Conservation (phyloP, 345 rosid species). For the Pistacia vera region DNA sequence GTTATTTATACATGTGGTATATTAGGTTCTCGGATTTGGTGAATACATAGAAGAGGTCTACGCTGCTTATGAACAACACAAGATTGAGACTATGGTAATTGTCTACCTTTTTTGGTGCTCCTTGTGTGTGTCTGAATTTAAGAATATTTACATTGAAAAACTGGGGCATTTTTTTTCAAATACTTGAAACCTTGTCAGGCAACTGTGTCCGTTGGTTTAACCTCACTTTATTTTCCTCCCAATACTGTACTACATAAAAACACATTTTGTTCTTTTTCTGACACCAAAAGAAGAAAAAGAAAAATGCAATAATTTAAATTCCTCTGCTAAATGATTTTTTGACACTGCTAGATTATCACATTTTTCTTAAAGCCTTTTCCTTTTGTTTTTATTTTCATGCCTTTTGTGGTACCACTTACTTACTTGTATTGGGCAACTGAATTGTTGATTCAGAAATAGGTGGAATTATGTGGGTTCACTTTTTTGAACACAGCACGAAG, state of each 20-base stretch:
- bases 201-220: neutral
- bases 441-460: neutral
- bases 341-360: neutral
- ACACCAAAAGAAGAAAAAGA: neutral
- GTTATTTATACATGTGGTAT: constrained; percentile 11
- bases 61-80: constrained; percentile 97
- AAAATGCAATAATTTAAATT: neutral
- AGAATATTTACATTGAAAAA: neutral
- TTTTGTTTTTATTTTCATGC: neutral
- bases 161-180: neutral
- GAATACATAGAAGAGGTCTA: constrained; percentile 97
- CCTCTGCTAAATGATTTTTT: neutral
- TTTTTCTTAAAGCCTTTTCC: neutral
- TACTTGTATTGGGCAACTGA: neutral
- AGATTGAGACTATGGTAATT: constrained; percentile 86
- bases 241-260: neutral
- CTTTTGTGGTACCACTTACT: neutral
- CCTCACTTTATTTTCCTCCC: neutral
- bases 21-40: constrained; percentile 96
- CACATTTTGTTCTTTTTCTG: neutral
- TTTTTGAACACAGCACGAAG: neutral
- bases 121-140: neutral
- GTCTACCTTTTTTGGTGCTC: neutral
- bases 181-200: constrained; percentile 1
- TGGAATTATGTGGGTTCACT: neutral